Evolutionary conservation across 176 grass and related monocot species (phyloP).

Genomic region (Phyllostachys edulis): DNA sequence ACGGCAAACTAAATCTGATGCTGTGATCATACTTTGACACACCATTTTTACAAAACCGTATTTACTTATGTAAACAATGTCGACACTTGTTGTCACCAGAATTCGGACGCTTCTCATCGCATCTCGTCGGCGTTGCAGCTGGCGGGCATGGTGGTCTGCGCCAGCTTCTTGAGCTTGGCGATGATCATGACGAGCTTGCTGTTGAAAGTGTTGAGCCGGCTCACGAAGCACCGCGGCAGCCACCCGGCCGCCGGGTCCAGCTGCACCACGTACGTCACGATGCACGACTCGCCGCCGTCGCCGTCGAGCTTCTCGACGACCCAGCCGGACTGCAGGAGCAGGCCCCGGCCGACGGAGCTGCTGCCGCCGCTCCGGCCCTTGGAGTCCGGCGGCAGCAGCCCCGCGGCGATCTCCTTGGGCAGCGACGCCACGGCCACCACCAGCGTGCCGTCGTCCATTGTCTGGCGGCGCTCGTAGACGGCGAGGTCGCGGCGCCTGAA

Average conservation of each 20-base stretch:
- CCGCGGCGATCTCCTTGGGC: slow-evolving; percentile 93
- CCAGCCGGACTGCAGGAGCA: slow-evolving; percentile 94
- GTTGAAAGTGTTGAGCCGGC: slow-evolving; percentile 77
- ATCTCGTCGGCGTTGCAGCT: background rate
- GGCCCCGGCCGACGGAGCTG: slow-evolving; percentile 47
- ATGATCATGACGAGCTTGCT: slow-evolving; percentile 92
- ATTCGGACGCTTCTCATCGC: background rate
- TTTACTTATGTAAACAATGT: slow-evolving; percentile 27
- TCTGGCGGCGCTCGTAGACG: slow-evolving; percentile 91
- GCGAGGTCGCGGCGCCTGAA: slow-evolving; percentile 86
- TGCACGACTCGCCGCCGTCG: slow-evolving; percentile 52
- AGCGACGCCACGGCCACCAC: slow-evolving; percentile 91
- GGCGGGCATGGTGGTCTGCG: slow-evolving; percentile 39
- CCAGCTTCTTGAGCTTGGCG: slow-evolving; percentile 82
- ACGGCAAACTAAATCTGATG: background rate
- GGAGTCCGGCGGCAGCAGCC: slow-evolving; percentile 62
- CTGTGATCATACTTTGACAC: background rate
- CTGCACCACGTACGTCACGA: slow-evolving; percentile 91
- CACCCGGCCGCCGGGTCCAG: slow-evolving; percentile 79
- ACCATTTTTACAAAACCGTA: slow-evolving; percentile 35
- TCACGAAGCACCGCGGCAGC: slow-evolving; percentile 86
- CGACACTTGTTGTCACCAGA: background rate
- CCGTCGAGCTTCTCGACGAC: slow-evolving; percentile 80
- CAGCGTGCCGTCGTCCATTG: slow-evolving; percentile 94
- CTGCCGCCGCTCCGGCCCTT: slow-evolving; percentile 7